Conservation (phyloP, 2,329 filamentous ascomycete genomes). For the Uncinocarpus reesii region DNA sequence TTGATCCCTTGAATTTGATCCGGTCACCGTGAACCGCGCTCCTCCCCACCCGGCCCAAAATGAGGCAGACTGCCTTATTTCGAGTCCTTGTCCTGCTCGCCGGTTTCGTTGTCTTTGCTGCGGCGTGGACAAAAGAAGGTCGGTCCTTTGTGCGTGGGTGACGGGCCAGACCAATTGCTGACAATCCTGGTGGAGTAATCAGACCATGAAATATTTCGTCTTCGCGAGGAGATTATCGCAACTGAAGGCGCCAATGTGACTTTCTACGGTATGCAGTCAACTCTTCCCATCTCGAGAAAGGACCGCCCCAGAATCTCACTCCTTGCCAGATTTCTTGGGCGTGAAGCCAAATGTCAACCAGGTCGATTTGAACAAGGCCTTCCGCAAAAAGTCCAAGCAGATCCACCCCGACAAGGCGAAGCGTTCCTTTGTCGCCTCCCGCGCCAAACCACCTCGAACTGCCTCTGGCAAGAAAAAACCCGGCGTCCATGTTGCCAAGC, state of each 20-base stretch:
- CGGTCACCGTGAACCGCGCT: too few species aligned
- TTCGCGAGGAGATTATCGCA: constrained; percentile 72
- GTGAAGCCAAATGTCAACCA: constrained; percentile 61
- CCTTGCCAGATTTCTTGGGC: constrained; percentile 62
- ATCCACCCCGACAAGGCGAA: constrained; percentile 95
- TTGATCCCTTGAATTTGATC: neutral
- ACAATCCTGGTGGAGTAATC: constrained; percentile 7
- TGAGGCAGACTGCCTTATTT: constrained; percentile 58
- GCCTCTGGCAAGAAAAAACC: constrained; percentile 45
- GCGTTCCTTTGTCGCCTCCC: constrained; percentile 65
- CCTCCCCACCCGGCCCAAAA: constrained; percentile 36
- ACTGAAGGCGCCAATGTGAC: constrained; percentile 68
- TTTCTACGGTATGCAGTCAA: constrained; percentile 58
- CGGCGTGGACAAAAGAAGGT: constrained; percentile 84
- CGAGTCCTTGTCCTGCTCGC: constrained; percentile 52
- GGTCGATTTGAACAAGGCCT: constrained; percentile 87
- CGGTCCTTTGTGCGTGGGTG: neutral
- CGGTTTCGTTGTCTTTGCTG: constrained; percentile 54
- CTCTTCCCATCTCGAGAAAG: neutral
- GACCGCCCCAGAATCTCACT: neutral
- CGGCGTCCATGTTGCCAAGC: constrained; percentile 57
- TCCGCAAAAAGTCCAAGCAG: constrained; percentile 72
- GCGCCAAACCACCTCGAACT: constrained; percentile 40
- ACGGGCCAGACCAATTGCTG: neutral
- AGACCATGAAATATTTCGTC: constrained; percentile 97